Base-by-base conservation (phyloP, 805 yeast species). In the Candida pseudoglaebosa region DNA sequence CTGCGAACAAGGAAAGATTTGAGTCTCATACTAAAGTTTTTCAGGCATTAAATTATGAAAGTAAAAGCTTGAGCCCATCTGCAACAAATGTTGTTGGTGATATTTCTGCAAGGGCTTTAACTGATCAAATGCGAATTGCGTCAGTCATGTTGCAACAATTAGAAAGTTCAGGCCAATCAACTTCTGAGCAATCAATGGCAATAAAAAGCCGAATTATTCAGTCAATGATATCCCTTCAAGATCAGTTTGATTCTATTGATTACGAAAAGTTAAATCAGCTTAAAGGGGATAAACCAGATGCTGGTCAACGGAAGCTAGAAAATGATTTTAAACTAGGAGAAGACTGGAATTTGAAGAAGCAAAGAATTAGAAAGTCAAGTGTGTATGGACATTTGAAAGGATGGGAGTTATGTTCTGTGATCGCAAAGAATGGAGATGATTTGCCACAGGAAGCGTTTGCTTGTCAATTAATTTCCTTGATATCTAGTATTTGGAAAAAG, bases 391-490 rank as follows among this genome's bases (percentile, higher is more conserved):
- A 89, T 54, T 60, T 84, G 22, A 85, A 83, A 18, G 85, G 88
- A 56, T 93, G 99, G 99, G 97, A 93, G 45, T 60, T 93, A 28
- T 88, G 91, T 48, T 90, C 97, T 1, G 96, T 91, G 2, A 93
- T 93, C 56, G 96, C 95, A 9, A 93, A 93, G 56, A 91, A 95
- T 21, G 99, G 99, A 24, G 91, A 85, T 53, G 99, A 93, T 62
- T 61, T 93, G 37, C 84, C 96, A 17, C 99, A 93, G 57, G 99
- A 93, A 59, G 96, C 99, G 0, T 89, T 93, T 70, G 99, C 99
- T 0, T 89, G 96, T 46, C 99, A 93, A 58, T 59, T 93, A 32
- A 91, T 93, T 37, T 83, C 84, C 44, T 83, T 95, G 17, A 86
- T 91, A 64, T 80, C 95, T 1, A 78, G 78, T 36, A 79, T 88